Base-by-base conservation (phyloP, 768 basidiomycete species). In the Tulasnella sp. region DNA sequence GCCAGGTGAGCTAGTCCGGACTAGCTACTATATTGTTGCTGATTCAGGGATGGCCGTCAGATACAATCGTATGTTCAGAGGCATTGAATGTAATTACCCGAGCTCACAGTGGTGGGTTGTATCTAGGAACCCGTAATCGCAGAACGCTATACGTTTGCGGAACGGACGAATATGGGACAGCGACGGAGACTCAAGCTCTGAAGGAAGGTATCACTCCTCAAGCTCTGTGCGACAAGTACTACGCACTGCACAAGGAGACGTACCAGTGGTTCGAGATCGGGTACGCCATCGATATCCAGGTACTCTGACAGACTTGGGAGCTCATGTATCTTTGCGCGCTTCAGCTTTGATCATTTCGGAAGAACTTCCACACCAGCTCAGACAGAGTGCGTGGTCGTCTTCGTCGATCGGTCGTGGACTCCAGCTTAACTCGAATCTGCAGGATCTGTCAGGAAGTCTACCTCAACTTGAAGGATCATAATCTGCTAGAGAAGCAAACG, bases 121-220 rank as follows among this genome's bases (percentile, higher is more conserved):
- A 26, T 32, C 6, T 68, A 84, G 83, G 87, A 39, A 90, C 93
- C 36, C 84, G 90, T 77, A 97, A 98, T 83, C 84, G 90, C 76
- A 88, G 89, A 59, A 96, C 94, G 0, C 84, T 98, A 37, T 99
- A 96, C 79, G 86, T 99, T 71, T 99, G 97, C 80, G 97, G 97
- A 34, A 98, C 97, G 4, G 97, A 99, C 78, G 97, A 99, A 81
- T 99, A 99, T 77, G 97, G 97, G n/a, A 99, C 97, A 7, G 96
- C 97, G 0, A 97, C 97, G 0, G 97, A 99, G 83, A 98, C 95
- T 2, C 95, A 97, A 80, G 96, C 97, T 3, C 80, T 94, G 73
- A 94, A 94, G 78, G 94, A 96, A 78, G 87, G 89, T 0, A 79
- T 95, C 42, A 88, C 91, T 12, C 91, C 94, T 0, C 83, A 83